These are phyloP conservation scores for Crithidia sp. DNA, from an alignment of 208 protist genomes.

Conservation along the genomic window DNA sequence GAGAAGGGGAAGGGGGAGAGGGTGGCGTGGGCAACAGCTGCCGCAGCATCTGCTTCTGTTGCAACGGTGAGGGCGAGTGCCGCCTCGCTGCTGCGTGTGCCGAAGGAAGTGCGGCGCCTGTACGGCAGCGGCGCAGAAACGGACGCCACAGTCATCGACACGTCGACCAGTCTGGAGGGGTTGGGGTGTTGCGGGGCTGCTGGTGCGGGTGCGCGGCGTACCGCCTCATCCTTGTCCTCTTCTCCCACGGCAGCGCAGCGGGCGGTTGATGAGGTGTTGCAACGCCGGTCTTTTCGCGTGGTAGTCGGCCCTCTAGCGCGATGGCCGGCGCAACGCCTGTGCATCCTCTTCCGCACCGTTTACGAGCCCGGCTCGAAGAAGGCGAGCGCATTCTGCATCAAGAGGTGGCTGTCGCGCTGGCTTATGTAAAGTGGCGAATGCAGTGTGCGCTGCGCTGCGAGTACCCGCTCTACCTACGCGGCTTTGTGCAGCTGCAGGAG, in stretches of 20 bases:
- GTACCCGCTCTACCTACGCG: slow-evolving; percentile 27
- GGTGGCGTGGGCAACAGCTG: too few species aligned
- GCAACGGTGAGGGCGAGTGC: too few species aligned
- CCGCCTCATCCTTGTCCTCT: too few species aligned
- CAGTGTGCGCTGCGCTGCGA: slow-evolving; percentile 18
- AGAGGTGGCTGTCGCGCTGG: slow-evolving; percentile 16
- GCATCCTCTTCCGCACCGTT: neutral
- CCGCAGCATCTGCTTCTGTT: too few species aligned
- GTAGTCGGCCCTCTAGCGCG: neutral
- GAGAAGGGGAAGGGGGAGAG: neutral
- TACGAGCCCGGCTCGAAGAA: neutral
- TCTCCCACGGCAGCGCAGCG: too few species aligned
- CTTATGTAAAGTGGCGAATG: slow-evolving; percentile 24
- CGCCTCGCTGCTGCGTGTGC: slow-evolving; percentile 11
- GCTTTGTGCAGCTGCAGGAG: slow-evolving; percentile 14
- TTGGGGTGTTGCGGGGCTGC: too few species aligned
- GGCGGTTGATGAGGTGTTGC: too few species aligned
- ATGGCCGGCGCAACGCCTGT: neutral
- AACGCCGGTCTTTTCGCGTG: too few species aligned
- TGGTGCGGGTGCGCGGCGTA: too few species aligned
- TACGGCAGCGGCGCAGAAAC: neutral
- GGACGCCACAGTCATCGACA: too few species aligned
- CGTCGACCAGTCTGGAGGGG: too few species aligned
- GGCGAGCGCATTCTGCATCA: slow-evolving; percentile 12
- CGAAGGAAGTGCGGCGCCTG: neutral